A percentile compares a stretch with the other conserved stretches of the same genome.
Evolutionary conservation across 2,329 filamentous ascomycete genomes (phyloP).

Genomic region (Cephalotrichum gorgonifer): DNA sequence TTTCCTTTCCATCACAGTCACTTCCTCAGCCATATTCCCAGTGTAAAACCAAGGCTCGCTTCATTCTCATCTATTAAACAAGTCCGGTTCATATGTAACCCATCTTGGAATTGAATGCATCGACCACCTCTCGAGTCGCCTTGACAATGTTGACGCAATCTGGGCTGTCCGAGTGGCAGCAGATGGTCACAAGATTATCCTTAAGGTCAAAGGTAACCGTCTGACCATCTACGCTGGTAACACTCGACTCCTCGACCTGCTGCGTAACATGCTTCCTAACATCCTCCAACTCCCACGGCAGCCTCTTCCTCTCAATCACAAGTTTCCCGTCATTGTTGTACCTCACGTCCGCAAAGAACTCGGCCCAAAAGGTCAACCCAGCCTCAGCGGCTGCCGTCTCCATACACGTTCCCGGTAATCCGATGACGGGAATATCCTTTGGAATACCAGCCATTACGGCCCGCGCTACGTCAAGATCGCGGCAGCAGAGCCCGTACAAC

Average conservation of each 20-base stretch:
- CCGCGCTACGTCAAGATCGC: slow-evolving; percentile 13
- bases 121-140: slow-evolving; percentile 24
- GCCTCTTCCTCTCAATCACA: slow-evolving; percentile 40
- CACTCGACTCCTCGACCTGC: slow-evolving; percentile 27
- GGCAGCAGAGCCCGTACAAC: slow-evolving; percentile 18
- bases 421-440: slow-evolving; percentile 14
- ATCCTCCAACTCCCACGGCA: slow-evolving; percentile 26
- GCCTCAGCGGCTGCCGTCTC: slow-evolving; percentile 13
- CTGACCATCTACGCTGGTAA: slow-evolving; percentile 28
- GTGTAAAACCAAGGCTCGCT: too few relatives aligned
- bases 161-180: slow-evolving; percentile 35
- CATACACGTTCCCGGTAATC: slow-evolving; percentile 15
- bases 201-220: slow-evolving; percentile 25
- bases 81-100: neutral
- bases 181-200: slow-evolving; percentile 29
- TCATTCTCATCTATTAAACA: too few relatives aligned
- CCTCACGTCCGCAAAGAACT: slow-evolving; percentile 18
- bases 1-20: too few relatives aligned
- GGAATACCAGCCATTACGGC: slow-evolving; percentile 16
- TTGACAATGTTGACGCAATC: slow-evolving; percentile 31
- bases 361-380: slow-evolving; percentile 15
- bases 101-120: slow-evolving; percentile 24
- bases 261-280: slow-evolving; percentile 28
- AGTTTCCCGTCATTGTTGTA: slow-evolving; percentile 14
- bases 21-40: too few relatives aligned